phyloP scores from a whole-genome alignment of 148 eudicot genomes.

The Rhododendron henanense region DNA sequence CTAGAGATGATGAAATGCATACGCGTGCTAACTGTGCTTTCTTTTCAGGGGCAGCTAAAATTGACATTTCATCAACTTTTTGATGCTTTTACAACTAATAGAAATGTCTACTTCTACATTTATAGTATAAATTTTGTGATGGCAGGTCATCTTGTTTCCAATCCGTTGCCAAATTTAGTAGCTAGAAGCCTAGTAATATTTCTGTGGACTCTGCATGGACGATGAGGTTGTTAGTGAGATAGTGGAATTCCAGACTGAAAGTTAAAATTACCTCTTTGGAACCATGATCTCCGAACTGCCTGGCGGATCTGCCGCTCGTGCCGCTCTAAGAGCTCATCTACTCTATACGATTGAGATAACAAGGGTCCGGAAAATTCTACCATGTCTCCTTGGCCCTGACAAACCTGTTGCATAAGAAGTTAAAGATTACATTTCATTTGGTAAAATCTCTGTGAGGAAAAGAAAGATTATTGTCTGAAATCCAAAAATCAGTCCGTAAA shows the following conservation, averaged over 20 bases:
- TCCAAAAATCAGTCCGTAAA: background rate
- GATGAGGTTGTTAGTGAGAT: background rate
- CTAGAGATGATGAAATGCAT: background rate
- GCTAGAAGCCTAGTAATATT: background rate
- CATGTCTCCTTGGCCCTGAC: constrained; percentile 61
- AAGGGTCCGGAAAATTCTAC: constrained; percentile 94
- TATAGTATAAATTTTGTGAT: background rate
- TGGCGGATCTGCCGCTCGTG: constrained; percentile 94
- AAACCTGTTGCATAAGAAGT: constrained; percentile 26
- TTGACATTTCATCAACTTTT: background rate
- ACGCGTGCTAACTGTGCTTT: background rate
- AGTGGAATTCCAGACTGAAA: constrained; percentile 1
- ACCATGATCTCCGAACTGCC: constrained; percentile 87
- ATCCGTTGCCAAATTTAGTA: background rate
- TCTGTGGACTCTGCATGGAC: background rate
- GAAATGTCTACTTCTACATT: background rate
- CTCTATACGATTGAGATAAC: constrained; percentile 54
- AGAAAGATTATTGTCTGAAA: background rate
- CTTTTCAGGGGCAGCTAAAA: background rate
- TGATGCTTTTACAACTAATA: background rate
- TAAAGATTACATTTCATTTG: background rate
- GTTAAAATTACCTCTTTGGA: constrained; percentile 57
- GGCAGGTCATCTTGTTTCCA: background rate
- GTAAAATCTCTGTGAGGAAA: background rate
- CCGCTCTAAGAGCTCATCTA: constrained; percentile 78